Conservation (phyloP, 1,139 yeast species). For the Hemisphaericaspora xylofermentans region DNA sequence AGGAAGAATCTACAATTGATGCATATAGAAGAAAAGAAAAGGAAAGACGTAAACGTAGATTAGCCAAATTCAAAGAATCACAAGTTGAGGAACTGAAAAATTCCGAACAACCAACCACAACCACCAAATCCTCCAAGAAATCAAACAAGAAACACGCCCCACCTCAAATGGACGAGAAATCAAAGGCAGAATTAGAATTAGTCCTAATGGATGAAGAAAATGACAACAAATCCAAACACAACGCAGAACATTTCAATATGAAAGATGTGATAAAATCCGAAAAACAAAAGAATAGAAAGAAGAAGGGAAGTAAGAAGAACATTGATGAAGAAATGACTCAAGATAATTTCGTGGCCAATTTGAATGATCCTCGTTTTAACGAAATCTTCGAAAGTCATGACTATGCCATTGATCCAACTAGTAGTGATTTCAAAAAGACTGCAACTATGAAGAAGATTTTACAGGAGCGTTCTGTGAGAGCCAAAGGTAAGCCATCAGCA, state of each 20-base stretch:
- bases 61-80: conserved; percentile 65
- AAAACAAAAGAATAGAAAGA: conserved; percentile 62
- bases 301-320: conserved; percentile 39
- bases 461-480: conserved; percentile 69
- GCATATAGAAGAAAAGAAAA: conserved; percentile 85
- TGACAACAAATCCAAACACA: conserved; percentile 52
- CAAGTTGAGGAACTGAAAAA: conserved; percentile 35
- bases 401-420: conserved; percentile 89
- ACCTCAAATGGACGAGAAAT: conserved; percentile 34
- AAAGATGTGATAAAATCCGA: conserved; percentile 74
- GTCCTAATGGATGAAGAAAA: conserved; percentile 55
- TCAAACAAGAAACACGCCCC: conserved; percentile 16
- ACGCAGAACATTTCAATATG: conserved; percentile 69
- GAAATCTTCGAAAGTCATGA: conserved; percentile 87
- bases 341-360: conserved; percentile 67
- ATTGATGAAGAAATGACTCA: conserved; percentile 43
- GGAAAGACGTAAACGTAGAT: conserved; percentile 83
- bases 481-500: conserved; percentile 16
- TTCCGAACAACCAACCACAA: conserved; percentile 17
- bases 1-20: conserved; percentile 77
- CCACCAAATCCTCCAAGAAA: conserved; percentile 25
- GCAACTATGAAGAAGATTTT: conserved; percentile 80
- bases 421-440: conserved; percentile 85
- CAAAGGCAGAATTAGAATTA: conserved; percentile 72
- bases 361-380: conserved; percentile 81